Evolutionary conservation across 192 early-diverging fungal species (phyloP).

Genomic region (Backusella tuberculispora): DNA sequence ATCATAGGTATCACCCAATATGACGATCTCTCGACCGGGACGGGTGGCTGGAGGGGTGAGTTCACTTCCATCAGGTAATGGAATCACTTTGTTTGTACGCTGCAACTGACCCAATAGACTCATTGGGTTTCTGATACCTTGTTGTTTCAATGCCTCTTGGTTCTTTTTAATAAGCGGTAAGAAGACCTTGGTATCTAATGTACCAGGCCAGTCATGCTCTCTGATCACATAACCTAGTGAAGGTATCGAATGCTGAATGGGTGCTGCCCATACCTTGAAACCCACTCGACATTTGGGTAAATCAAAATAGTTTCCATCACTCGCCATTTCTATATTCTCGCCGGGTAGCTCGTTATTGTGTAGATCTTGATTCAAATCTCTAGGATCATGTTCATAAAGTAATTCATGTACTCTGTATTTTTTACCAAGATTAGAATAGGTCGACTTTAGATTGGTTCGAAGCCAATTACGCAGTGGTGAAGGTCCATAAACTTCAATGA

Average conservation of each 20-base stretch:
- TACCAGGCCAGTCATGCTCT: conserved; percentile 47
- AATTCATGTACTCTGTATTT: conserved; percentile 52
- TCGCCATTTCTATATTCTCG: conserved; percentile 16
- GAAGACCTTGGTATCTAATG: conserved; percentile 40
- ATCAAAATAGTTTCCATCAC: background rate
- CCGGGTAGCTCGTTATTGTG: conserved; percentile 30
- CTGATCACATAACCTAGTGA: conserved; percentile 53
- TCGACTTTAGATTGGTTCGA: conserved; percentile 39
- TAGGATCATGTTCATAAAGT: conserved; percentile 29
- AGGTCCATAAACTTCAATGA: conserved; percentile 59
- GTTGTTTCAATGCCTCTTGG: conserved; percentile 36
- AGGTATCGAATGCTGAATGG: conserved; percentile 56
- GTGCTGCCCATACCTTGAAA: conserved; percentile 43
- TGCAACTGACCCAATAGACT: conserved; percentile 51
- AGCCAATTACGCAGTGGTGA: conserved; percentile 46
- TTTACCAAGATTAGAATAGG: conserved; percentile 43
- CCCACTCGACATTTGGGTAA: background rate
- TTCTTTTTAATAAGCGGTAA: conserved; percentile 46
- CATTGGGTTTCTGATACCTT: conserved; percentile 51
- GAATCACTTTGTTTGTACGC: conserved; percentile 35
- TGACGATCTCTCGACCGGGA: conserved; percentile 50
- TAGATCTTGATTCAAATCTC: conserved; percentile 20
- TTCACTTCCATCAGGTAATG: conserved; percentile 50
- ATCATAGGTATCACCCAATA: conserved; percentile 61
- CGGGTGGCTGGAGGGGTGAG: conserved; percentile 36